Percentiles rank a stretch among this genome's conserved stretches.
These are phyloP conservation scores for Solanum appendiculatum DNA, from an alignment of 257 asterid species.

Conservation along the genomic window DNA sequence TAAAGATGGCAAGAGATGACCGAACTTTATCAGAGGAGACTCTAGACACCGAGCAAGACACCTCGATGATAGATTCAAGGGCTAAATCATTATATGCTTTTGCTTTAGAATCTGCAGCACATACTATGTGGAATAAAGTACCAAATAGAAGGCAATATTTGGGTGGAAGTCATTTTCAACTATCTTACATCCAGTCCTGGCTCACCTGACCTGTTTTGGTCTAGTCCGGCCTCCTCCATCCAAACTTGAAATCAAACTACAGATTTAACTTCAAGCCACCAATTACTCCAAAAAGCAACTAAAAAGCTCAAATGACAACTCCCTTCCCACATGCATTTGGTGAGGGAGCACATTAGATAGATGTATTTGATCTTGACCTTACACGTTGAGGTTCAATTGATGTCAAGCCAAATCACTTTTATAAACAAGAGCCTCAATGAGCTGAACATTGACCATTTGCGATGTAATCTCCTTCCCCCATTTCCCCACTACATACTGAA, in stretches of 20 bases:
- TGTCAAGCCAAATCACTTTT: background rate
- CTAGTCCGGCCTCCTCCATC: background rate
- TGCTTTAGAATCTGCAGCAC: background rate
- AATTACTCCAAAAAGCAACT: background rate
- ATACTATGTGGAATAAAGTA: background rate
- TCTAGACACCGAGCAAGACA: background rate
- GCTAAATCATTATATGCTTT: background rate
- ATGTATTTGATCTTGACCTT: background rate
- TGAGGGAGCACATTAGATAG: background rate
- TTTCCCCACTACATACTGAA: background rate
- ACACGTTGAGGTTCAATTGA: background rate
- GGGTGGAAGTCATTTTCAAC: background rate
- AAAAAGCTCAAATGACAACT: background rate
- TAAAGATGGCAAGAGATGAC: background rate
- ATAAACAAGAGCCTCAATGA: background rate
- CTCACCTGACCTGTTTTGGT: background rate
- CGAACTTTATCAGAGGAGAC: background rate
- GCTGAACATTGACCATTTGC: background rate
- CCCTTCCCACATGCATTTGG: background rate
- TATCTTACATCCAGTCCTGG: background rate
- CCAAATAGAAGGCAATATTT: background rate
- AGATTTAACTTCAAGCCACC: background rate
- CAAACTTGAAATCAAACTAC: background rate
- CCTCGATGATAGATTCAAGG: background rate
- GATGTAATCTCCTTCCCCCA: background rate